These are phyloP conservation scores for Boletus reticulatus DNA, from an alignment of 768 basidiomycete genomes.

Conservation along the genomic window DNA sequence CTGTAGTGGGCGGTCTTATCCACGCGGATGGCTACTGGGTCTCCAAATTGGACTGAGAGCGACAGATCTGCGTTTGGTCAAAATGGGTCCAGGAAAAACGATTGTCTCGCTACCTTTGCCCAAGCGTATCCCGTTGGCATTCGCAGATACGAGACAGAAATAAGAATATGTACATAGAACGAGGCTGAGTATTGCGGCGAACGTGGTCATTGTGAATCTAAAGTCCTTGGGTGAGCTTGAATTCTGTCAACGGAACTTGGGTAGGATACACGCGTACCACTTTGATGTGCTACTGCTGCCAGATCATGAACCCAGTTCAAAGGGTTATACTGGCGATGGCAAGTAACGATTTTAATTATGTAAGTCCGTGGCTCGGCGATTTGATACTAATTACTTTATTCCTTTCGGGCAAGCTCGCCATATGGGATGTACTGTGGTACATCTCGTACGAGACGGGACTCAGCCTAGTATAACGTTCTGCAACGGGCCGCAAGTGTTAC, in stretches of 20 bases:
- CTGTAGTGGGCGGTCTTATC: conserved; percentile 13
- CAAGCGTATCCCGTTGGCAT: background rate
- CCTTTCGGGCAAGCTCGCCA: too few relatives aligned
- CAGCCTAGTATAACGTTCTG: too few relatives aligned
- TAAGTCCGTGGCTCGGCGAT: too few relatives aligned
- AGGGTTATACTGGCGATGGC: background rate
- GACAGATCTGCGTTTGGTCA: conserved; percentile 7
- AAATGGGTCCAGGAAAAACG: background rate
- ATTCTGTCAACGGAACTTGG: background rate
- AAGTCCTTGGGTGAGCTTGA: background rate
- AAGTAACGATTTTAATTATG: too few relatives aligned
- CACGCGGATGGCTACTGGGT: conserved; percentile 10
- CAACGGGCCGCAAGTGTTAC: too few relatives aligned
- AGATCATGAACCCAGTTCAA: background rate
- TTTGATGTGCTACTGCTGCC: background rate
- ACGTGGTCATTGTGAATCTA: background rate
- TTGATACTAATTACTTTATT: too few relatives aligned
- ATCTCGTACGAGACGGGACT: too few relatives aligned
- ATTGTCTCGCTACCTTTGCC: background rate
- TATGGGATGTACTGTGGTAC: too few relatives aligned
- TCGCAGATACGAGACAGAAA: conserved; percentile 1
- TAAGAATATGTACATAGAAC: background rate
- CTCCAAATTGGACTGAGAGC: conserved; percentile 7
- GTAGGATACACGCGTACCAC: background rate
- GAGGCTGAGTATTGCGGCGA: background rate